phyloP scores from a whole-genome alignment of 352 stramenopile genomes.

The Phytopythium sindhum region DNA sequence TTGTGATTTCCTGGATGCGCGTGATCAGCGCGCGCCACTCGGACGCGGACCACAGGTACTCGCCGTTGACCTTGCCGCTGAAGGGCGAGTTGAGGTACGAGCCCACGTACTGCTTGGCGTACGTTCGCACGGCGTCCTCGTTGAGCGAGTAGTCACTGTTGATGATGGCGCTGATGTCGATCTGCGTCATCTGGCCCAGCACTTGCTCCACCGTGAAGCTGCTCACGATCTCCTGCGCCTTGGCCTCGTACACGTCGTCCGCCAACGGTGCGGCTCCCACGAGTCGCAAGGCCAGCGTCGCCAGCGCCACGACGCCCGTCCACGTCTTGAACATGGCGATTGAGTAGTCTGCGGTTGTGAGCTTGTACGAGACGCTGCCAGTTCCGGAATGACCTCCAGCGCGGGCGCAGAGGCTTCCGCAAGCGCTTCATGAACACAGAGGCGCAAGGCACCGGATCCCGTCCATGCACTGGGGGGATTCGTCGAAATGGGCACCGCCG shows the following conservation, averaged over 20 bases:
- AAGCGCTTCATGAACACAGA: not conserved
- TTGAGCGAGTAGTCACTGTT: constrained; percentile 58
- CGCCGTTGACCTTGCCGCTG: constrained; percentile 14
- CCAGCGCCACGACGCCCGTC: constrained; percentile 20
- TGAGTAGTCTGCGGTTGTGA: not conserved
- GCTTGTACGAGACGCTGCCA: constrained; percentile 4
- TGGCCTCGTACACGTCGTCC: constrained; percentile 27
- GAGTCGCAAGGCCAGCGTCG: constrained; percentile 14
- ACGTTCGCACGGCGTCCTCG: constrained; percentile 48
- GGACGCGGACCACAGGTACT: constrained; percentile 44
- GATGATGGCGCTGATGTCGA: constrained; percentile 79
- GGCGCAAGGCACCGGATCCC: not conserved
- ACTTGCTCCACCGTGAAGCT: constrained; percentile 46
- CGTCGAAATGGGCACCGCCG: not conserved
- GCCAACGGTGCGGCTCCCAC: constrained; percentile 9
- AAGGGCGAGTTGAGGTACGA: constrained; percentile 84
- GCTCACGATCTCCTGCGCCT: constrained; percentile 50
- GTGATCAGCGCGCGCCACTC: constrained; percentile 77
- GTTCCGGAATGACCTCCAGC: constrained; percentile 26
- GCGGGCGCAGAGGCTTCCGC: too few species aligned
- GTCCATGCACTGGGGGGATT: not conserved
- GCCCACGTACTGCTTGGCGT: constrained; percentile 75
- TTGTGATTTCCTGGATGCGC: constrained; percentile 73
- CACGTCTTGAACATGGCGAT: constrained; percentile 38
- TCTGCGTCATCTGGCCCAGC: constrained; percentile 90